phyloP scores from a whole-genome alignment of 1,284 basidiomycete genomes.

The Trametes sp. region DNA sequence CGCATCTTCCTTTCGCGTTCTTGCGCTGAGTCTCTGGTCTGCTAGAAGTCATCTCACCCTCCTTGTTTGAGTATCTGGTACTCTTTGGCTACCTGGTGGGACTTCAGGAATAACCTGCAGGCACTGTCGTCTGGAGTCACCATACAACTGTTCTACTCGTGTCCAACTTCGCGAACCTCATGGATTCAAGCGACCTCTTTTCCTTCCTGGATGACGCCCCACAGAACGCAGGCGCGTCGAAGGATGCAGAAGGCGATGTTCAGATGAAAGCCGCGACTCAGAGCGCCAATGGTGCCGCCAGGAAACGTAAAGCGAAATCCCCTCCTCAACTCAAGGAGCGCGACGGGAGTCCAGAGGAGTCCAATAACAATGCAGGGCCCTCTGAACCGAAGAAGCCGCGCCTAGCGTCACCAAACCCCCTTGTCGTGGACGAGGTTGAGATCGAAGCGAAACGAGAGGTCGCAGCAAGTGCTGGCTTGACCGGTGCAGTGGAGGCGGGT shows the following conservation, averaged over 20 bases:
- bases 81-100: no score
- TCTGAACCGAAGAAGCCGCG: slow-evolving; percentile 55
- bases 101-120: no score
- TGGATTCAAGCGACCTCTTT: slow-evolving; percentile 47
- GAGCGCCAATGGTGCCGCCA: slow-evolving; percentile 22
- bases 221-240: slow-evolving; percentile 30
- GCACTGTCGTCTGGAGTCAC: no score
- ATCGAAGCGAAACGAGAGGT: slow-evolving; percentile 90
- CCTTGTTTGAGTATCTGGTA: no score
- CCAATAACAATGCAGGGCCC: slow-evolving; percentile 33
- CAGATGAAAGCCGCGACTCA: slow-evolving; percentile 32
- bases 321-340: slow-evolving; percentile 21
- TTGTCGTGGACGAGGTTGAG: slow-evolving; percentile 90
- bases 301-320: slow-evolving; percentile 40
- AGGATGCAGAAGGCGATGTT: slow-evolving; percentile 28
- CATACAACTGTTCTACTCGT: no score
- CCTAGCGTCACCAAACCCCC: slow-evolving; percentile 65
- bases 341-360: slow-evolving; percentile 22
- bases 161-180: no score
- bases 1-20: no score
- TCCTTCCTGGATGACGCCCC: slow-evolving; percentile 49
- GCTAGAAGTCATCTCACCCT: no score
- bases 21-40: no score
- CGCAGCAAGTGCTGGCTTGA: slow-evolving; percentile 83
- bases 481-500: slow-evolving; percentile 70